Evolutionary conservation across 1,284 basidiomycete genomes (phyloP).

Genomic region (Puccinia coronata): DNA sequence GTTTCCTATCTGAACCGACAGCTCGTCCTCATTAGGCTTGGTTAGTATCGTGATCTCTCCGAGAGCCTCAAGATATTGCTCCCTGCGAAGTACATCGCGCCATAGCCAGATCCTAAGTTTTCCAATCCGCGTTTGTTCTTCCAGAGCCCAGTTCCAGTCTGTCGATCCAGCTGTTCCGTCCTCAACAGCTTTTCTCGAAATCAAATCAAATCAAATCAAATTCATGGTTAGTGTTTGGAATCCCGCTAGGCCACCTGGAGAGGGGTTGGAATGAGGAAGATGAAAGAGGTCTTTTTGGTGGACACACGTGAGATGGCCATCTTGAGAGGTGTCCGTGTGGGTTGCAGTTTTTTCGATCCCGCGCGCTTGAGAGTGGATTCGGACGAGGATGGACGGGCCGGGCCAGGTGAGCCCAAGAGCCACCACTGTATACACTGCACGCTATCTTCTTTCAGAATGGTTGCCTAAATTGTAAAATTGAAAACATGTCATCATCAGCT

Average conservation of each 20-base stretch:
- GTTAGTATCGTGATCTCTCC: background rate
- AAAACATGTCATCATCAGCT: background rate
- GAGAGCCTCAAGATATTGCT: background rate
- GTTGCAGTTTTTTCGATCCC: too few relatives aligned
- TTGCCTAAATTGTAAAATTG: too few relatives aligned
- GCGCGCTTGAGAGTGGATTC: background rate
- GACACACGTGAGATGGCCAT: constrained; percentile 3
- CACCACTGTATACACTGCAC: background rate
- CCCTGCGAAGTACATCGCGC: background rate
- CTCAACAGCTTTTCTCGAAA: background rate
- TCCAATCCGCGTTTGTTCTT: constrained; percentile 32
- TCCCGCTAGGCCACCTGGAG: too few relatives aligned
- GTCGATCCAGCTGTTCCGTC: background rate
- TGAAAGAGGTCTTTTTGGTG: background rate
- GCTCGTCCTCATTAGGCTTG: background rate
- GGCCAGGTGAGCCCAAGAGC: background rate
- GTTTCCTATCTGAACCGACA: constrained; percentile 12
- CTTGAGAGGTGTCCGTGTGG: background rate
- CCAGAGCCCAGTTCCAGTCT: constrained; percentile 29
- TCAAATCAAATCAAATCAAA: too few relatives aligned
- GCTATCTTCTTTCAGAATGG: too few relatives aligned
- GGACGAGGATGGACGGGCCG: background rate
- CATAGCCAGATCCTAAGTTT: constrained; percentile 29
- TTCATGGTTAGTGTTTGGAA: too few relatives aligned
- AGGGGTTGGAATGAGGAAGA: background rate